Evolutionary conservation across 1,284 basidiomycete genomes (phyloP).

Genomic region (Phylloboletellus chloephorus): DNA sequence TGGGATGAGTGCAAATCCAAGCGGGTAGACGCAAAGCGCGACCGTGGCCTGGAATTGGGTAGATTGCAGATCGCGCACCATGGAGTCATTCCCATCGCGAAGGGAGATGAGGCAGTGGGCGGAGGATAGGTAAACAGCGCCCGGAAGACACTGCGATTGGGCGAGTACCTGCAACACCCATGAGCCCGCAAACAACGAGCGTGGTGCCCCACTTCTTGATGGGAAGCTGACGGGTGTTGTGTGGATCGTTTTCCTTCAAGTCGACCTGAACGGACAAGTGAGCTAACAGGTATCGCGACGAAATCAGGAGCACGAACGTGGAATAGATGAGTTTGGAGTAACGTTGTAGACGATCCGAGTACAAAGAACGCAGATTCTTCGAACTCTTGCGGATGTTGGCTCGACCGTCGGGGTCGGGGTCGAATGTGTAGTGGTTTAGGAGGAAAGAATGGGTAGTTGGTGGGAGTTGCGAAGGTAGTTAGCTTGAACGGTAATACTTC

Average conservation of each 20-base stretch:
- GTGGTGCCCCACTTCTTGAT: constrained; percentile 26
- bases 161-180: constrained; percentile 21
- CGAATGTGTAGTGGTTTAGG: constrained; percentile 12
- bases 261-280: constrained; percentile 16
- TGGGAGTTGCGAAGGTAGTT: background rate
- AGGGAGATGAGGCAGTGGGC: constrained; percentile 43
- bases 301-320: constrained; percentile 13
- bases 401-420: constrained; percentile 3
- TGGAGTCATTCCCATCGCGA: constrained; percentile 36
- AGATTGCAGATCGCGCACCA: constrained; percentile 39
- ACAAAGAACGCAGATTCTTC: constrained; percentile 10
- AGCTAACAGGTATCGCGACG: background rate
- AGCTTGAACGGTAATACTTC: constrained; percentile 2
- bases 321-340: constrained; percentile 8
- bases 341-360: constrained; percentile 7
- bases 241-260: constrained; percentile 21
- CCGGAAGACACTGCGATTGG: background rate
- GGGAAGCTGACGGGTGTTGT: constrained; percentile 18
- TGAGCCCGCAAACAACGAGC: constrained; percentile 25
- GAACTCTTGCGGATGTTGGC: constrained; percentile 1
- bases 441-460: constrained; percentile 17
- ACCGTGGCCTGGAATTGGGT: constrained; percentile 33
- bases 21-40: constrained; percentile 37
- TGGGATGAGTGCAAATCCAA: constrained; percentile 46
- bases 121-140: background rate